These are phyloP conservation scores for Pestalotiopsis sp. DNA, from an alignment of 2,329 filamentous ascomycete genomes.

Conservation along the genomic window DNA sequence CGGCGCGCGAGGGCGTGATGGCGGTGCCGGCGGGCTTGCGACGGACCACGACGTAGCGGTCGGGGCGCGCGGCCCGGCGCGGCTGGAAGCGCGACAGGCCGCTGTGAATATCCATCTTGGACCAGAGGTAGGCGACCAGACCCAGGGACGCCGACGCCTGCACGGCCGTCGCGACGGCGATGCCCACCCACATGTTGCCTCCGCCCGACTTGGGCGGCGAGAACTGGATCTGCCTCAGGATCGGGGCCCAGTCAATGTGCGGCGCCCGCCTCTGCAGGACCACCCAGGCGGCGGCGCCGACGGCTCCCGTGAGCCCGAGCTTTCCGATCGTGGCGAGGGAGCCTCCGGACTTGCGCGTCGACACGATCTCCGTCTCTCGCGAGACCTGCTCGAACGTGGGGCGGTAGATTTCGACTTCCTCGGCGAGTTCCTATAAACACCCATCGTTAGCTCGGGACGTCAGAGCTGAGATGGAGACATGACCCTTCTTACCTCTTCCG, in stretches of 20 bases:
- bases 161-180: neutral
- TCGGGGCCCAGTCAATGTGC: constrained; percentile 3
- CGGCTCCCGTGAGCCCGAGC: neutral
- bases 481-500: neutral
- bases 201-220: neutral
- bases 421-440: neutral
- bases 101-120: constrained; percentile 4
- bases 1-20: neutral
- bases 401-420: constrained; percentile 6
- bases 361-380: neutral
- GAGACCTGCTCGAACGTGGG: constrained; percentile 5
- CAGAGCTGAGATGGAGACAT: neutral
- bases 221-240: neutral
- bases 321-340: neutral
- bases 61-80: neutral
- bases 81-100: neutral
- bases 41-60: constrained; percentile 3
- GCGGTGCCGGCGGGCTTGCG: neutral
- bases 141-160: constrained; percentile 6
- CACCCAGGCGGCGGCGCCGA: neutral
- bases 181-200: constrained; percentile 2
- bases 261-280: neutral
- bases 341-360: neutral
- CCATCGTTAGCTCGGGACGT: neutral
- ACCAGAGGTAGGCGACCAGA: constrained; percentile 2